Base-by-base conservation (phyloP, 495 filamentous ascomycete species). In the Aspergillus avenaceus region DNA sequence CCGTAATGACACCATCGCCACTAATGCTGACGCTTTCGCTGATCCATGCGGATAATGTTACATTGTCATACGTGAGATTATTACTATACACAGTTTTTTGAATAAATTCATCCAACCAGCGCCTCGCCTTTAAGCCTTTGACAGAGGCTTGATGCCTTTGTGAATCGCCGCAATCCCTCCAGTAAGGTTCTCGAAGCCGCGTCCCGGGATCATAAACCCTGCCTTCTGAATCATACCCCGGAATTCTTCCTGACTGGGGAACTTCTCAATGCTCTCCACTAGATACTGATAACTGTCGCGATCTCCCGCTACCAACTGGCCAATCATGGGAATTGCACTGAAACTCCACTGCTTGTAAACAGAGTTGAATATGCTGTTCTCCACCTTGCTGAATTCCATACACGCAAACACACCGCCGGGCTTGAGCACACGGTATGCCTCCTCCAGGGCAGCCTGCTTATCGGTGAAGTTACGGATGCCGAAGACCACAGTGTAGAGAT, bases 281-380 rank as follows among this genome's bases (percentile, higher is more conserved):
- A 98, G 71, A 73, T 98, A 98, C 80, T 97, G 95, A 67, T 98
- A 98, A 62, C 90, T 96, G 57, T 90, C 91, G 43, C 93, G 77
- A 64, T 98, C 93, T 2, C 87, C 92, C 3, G 93, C 95, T 25
- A 98, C 91, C 54, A 98, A 56, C 72, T 98, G 91, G 14, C 93
- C 93, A 64, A 98, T 96, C 38, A 98, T 59, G 2, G 93, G 93
- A 54, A 98, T 98, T 13, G 90, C 89, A 42, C 82, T 77, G 69
- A 97, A 98, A 55, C 90, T 96, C 88, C 95, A 98, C 47, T 88
- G 74, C 77, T 96, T 95, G 72, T 98, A 98, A 3, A 92, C 65
- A n/a, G 79, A 82, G 71, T 96, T 85, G 60, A 96, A 79, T 12
- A 95, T 31, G 12, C 71, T 55, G 59, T 84, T 87, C 44, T 78